These are phyloP conservation scores for Calonectria pseudoreteaudii DNA, from an alignment of 2,329 filamentous ascomycete genomes.

Conservation along the genomic window DNA sequence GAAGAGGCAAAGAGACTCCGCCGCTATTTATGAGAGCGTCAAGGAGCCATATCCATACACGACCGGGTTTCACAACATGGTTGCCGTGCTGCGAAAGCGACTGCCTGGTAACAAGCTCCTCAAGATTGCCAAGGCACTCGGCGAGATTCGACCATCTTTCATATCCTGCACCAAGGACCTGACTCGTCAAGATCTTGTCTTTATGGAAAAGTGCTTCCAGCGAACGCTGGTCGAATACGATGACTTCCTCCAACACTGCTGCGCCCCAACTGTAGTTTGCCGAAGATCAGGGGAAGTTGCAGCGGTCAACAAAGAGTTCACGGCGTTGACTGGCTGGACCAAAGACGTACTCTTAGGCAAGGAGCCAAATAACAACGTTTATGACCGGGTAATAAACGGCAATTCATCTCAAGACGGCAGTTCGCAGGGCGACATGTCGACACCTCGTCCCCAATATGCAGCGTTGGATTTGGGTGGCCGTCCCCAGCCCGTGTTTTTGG, in stretches of 20 bases:
- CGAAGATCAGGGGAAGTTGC: constrained; percentile 95
- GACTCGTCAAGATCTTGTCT: constrained; percentile 88
- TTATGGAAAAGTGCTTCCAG: constrained; percentile 98
- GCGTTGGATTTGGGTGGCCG: constrained; percentile 60
- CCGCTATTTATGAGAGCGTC: constrained; percentile 88
- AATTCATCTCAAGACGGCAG: constrained; percentile 50
- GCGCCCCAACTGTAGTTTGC: constrained; percentile 91
- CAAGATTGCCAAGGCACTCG: constrained; percentile 87
- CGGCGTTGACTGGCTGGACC: constrained; percentile 94
- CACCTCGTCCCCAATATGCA: constrained; percentile 62
- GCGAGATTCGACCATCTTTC: constrained; percentile 91
- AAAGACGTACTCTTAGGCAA: constrained; percentile 90
- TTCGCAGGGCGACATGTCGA: constrained; percentile 55
- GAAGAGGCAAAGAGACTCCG: constrained; percentile 78
- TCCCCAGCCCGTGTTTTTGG: constrained; percentile 86
- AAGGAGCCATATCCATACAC: constrained; percentile 94
- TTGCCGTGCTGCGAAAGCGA: constrained; percentile 81
- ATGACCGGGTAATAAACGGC: constrained; percentile 54
- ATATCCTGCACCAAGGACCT: constrained; percentile 92
- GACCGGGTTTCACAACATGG: constrained; percentile 88
- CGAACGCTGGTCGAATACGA: constrained; percentile 93
- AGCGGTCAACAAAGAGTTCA: constrained; percentile 95
- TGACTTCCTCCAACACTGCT: constrained; percentile 88
- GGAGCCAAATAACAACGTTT: constrained; percentile 83
- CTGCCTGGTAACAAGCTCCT: constrained; percentile 82